phyloP scores from a whole-genome alignment of 768 basidiomycete genomes.

The Serendipita sp. region DNA sequence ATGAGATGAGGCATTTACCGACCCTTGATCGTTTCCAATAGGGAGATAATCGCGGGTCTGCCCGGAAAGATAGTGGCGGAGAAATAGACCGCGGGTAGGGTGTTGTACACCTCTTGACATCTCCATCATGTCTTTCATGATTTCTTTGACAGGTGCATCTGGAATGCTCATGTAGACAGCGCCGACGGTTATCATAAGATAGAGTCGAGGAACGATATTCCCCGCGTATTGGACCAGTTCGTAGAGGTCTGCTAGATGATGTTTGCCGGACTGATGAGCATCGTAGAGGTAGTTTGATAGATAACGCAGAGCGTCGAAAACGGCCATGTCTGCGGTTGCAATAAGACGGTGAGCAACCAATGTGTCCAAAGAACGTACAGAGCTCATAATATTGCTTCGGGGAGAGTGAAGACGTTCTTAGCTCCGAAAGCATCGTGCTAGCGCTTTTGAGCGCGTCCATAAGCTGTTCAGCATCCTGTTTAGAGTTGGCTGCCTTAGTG shows the following conservation, averaged over 20 bases:
- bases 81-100: constrained; percentile 89
- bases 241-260: constrained; percentile 96
- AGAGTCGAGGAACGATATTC: constrained; percentile 83
- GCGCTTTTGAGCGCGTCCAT: constrained; percentile 99
- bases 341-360: constrained; percentile 1
- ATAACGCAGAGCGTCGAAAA: constrained; percentile 91
- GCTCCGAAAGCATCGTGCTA: constrained; percentile 91
- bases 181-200: constrained; percentile 99
- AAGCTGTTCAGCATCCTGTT: constrained; percentile 81
- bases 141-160: constrained; percentile 94
- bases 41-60: constrained; percentile 96
- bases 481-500: neutral
- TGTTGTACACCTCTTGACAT: constrained; percentile 97
- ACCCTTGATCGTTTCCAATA: constrained; percentile 73
- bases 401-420: constrained; percentile 81
- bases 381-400: constrained; percentile 99
- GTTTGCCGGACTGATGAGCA: constrained; percentile 77
- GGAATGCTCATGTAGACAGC: constrained; percentile 98
- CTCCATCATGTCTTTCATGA: constrained; percentile 99
- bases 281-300: constrained; percentile 95
- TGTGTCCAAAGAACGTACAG: constrained; percentile 30
- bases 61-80: constrained; percentile 91
- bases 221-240: constrained; percentile 99
- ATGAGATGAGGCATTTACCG: constrained; percentile 13
- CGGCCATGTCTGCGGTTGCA: constrained; percentile 72